Base-by-base conservation (phyloP, 2,329 filamentous ascomycete genomes). In the Conoideocrella luteorostrata region DNA sequence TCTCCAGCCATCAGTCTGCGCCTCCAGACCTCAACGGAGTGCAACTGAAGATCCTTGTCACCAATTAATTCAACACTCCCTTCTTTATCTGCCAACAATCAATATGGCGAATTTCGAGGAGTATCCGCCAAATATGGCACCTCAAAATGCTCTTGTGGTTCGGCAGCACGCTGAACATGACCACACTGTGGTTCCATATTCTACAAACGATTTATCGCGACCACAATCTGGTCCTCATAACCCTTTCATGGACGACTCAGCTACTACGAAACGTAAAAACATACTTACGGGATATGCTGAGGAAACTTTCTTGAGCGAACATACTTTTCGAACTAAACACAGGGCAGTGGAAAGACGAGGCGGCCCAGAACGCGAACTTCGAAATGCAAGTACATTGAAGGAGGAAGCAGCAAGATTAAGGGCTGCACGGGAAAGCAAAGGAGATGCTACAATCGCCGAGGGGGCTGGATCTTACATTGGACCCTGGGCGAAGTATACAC, bases 401-500 rank as follows among this genome's bases (percentile, higher is more conserved):
- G 85, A 86, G 51, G 77, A 82, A 45, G 81, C 83, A 5, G 80
- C 79, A 29, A 72, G 71, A 46, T 69, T 88, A 62, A 74, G 84
- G 38, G 72, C 82, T n/a, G 86, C 83, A 54, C 76, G 93, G 48
- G 89, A 97, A 64, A 80, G 72, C 52, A 96, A 93, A 59, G 93
- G 93, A 38, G 82, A 91, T 60, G 80, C 88, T 33, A 80, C 82
- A 15, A 75, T 96, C 30, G 84, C 90, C 0, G 90, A 95, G 56
- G 93, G 93, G 1, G 82, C 88, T 7, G 84, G 84, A 43, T 84
- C 89, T 36, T 98, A 98, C 64, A 77, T 95, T 29, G 94, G 94
- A 0, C 94, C 93, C 0, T 98, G 94, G 94, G 94, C 93, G 7
- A 82, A 77, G 60, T 95, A 94, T 59, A 75, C 75, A 54, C 74